A percentile compares a stretch with the other conserved stretches of the same genome.
These are phyloP conservation scores for Francoa sonchifolia DNA, from an alignment of 441 rosid genomes.

Conservation along the genomic window DNA sequence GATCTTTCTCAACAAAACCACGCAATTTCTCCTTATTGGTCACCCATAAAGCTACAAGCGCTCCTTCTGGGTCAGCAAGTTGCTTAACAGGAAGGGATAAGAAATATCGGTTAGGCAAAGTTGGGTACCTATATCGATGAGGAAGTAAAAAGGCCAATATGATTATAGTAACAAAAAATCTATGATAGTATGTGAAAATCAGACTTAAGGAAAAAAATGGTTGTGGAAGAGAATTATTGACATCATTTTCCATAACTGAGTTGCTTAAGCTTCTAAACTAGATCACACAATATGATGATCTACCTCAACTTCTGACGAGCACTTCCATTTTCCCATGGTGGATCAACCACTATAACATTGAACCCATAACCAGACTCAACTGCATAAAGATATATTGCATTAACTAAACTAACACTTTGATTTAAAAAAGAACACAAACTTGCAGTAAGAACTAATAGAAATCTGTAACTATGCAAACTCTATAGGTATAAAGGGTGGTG, in stretches of 20 bases:
- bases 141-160: constrained; percentile 6
- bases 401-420: neutral
- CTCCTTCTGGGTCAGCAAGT: constrained; percentile 58
- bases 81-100: constrained; percentile 70
- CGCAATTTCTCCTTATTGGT: constrained; percentile 80
- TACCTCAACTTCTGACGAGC: constrained; percentile 73
- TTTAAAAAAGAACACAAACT: neutral
- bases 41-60: constrained; percentile 84
- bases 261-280: neutral
- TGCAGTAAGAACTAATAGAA: neutral
- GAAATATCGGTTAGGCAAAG: constrained; percentile 67
- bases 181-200: neutral
- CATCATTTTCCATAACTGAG: neutral
- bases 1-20: constrained; percentile 57
- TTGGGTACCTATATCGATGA: constrained; percentile 51
- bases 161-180: neutral
- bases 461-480: neutral
- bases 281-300: neutral
- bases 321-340: constrained; percentile 93
- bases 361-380: constrained; percentile 45
- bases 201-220: neutral
- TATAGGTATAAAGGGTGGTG: too few species aligned
- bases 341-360: constrained; percentile 70
- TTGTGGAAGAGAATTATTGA: neutral
- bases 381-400: constrained; percentile 22